phyloP scores from a whole-genome alignment of 768 basidiomycete genomes.

The Rubroboletus pulcherrimus region DNA sequence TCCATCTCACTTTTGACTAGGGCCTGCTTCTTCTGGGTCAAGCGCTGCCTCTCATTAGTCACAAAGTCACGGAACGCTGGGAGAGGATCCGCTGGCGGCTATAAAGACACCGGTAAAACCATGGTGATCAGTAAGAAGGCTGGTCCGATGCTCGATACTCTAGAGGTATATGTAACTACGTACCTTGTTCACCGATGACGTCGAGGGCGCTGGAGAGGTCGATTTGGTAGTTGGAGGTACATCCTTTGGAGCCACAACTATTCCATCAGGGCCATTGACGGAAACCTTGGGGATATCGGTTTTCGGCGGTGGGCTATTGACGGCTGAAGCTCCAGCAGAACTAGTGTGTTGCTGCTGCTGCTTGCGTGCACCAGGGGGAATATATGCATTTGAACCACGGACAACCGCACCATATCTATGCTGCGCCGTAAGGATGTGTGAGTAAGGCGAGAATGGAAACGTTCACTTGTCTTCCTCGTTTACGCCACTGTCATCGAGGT shows the following conservation, averaged over 20 bases:
- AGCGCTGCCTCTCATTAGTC: conserved; percentile 81
- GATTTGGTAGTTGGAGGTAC: conserved; percentile 50
- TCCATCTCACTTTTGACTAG: conserved; percentile 92
- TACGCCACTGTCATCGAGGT: conserved; percentile 62
- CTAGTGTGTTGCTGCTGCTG: conserved; percentile 25
- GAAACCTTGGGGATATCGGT: conserved; percentile 68
- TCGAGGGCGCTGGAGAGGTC: conserved; percentile 59
- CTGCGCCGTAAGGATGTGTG: conserved; percentile 19
- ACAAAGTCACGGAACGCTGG: conserved; percentile 92
- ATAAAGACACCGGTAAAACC: conserved; percentile 8
- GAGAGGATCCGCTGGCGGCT: conserved; percentile 73
- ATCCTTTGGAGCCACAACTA: conserved; percentile 40
- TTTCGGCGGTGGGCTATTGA: conserved; percentile 27
- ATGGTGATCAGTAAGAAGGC: conserved; percentile 5
- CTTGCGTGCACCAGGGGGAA: conserved; percentile 88
- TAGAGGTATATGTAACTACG: conserved; percentile 2
- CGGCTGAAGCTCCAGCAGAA: conserved; percentile 28
- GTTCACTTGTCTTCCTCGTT: conserved; percentile 97
- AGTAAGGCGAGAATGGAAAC: conserved; percentile 10
- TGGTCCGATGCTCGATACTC: neutral
- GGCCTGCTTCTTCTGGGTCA: conserved; percentile 88
- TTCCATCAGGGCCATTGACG: conserved; percentile 75
- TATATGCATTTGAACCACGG: conserved; percentile 83
- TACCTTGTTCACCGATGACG: conserved; percentile 50
- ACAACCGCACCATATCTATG: conserved; percentile 89